Percentiles rank a stretch among this genome's conserved stretches.
Evolutionary conservation across 306 rosid genomes (phyloP).

Genomic region (Fragaria nilgerrensis): DNA sequence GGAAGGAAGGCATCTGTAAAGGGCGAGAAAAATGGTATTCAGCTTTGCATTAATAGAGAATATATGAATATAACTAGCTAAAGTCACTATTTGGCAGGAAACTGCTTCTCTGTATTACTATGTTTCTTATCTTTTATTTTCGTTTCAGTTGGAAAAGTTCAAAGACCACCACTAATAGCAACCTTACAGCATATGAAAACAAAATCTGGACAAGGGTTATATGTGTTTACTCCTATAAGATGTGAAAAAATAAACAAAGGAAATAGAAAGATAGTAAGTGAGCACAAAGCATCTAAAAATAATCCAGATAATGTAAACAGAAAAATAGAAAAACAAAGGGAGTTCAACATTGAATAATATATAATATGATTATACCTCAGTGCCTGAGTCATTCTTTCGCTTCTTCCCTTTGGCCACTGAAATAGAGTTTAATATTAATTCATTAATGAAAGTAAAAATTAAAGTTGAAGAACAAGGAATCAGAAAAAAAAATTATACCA

Average conservation of each 20-base stretch:
- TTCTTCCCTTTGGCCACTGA: slow-evolving; percentile 82
- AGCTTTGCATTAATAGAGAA: background rate
- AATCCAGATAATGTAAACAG: background rate
- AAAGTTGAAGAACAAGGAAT: slow-evolving; percentile 15
- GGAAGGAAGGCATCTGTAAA: background rate
- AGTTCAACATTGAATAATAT: background rate
- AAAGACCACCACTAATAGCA: background rate
- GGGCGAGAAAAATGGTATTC: background rate
- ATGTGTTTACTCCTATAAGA: slow-evolving; percentile 2
- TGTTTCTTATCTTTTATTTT: background rate
- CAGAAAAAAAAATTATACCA: slow-evolving; percentile 38
- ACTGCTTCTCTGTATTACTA: background rate
- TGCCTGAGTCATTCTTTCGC: slow-evolving; percentile 66
- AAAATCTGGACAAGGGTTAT: background rate
- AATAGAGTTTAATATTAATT: slow-evolving; percentile 26
- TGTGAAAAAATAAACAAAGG: slow-evolving; percentile 8
- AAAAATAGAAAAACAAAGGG: background rate
- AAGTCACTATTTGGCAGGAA: background rate
- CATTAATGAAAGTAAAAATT: background rate
- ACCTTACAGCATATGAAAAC: background rate
- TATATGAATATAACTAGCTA: background rate
- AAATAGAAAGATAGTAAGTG: background rate
- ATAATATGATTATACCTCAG: slow-evolving; percentile 39
- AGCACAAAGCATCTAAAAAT: background rate
- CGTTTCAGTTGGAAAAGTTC: background rate